These are phyloP conservation scores for Aaosphaeria arxii DNA, from an alignment of 2,329 filamentous ascomycete genomes.

Conservation along the genomic window DNA sequence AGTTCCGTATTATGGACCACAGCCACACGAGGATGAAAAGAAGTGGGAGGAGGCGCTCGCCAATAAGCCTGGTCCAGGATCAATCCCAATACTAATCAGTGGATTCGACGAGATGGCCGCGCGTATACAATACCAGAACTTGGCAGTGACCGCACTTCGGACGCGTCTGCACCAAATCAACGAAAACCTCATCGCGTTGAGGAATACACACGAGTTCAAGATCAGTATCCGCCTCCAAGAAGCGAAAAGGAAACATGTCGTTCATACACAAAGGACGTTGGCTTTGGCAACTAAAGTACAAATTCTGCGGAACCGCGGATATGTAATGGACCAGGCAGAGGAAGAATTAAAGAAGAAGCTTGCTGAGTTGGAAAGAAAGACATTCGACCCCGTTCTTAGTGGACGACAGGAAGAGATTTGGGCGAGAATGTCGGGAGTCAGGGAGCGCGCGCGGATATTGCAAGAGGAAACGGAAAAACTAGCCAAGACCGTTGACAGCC, in stretches of 20 bases:
- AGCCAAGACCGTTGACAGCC: constrained; percentile 46
- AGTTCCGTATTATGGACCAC: constrained; percentile 73
- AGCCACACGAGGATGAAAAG: constrained; percentile 66
- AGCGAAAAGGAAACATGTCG: constrained; percentile 68
- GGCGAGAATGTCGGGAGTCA: constrained; percentile 73
- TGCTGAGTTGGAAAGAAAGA: constrained; percentile 63
- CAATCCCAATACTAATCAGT: constrained; percentile 71
- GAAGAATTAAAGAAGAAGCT: constrained; percentile 75
- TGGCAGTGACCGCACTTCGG: constrained; percentile 67
- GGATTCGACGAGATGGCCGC: constrained; percentile 71
- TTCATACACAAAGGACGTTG: constrained; percentile 70
- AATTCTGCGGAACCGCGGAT: constrained; percentile 76
- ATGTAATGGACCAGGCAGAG: constrained; percentile 74
- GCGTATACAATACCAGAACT: constrained; percentile 69
- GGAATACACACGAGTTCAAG: constrained; percentile 73
- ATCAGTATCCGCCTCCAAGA: constrained; percentile 72
- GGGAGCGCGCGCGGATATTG: constrained; percentile 69
- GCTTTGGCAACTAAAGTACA: constrained; percentile 77
- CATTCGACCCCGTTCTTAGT: constrained; percentile 71
- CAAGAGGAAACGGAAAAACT: constrained; percentile 72
- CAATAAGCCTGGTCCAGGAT: constrained; percentile 72
- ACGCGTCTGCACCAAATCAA: constrained; percentile 77
- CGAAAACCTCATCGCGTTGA: constrained; percentile 66
- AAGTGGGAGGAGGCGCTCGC: constrained; percentile 83
- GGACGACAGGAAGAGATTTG: constrained; percentile 81